Base-by-base conservation (phyloP, 108 stramenopile genomes). In the Skeletonema grethae region DNA sequence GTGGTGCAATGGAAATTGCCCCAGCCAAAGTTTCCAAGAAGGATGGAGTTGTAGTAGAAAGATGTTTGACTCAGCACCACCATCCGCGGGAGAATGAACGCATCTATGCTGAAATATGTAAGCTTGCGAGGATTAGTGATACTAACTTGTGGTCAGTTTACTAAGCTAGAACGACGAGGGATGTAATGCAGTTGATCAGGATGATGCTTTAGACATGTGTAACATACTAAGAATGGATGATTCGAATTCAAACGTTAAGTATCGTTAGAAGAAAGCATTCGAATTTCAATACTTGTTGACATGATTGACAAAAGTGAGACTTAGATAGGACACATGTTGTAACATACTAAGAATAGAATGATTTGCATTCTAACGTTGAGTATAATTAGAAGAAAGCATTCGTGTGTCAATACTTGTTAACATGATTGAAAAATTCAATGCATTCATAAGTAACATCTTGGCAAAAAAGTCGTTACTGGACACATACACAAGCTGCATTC, bases 61-160 rank as follows among this genome's bases (percentile, higher is more conserved):
- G 53, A n/a, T 72, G 71, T 24, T 63, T 72, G 71, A 72, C 50
- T 24, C 29, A 72, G 6, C 71, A 72, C n/a, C 71, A 72, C 24
- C 71, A 72, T 63, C 71, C 71, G 2, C 63, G 63, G 50, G 20
- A 48, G 2, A 31, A 31, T 15, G 71, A 72, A 41, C 25, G 53
- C 11, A 72, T 72, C 3, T 72, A 22, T 22, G 22, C 50, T 11
- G 69, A 70, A 29, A 7, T 28, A 34, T 70, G 69, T 34, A 20
- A 15, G 41, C 58, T 43, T 38, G 69, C 69, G 15, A 39, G 61
- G 60, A 30, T 59, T 6, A 31, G 45, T n/a, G 60, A 70, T 34
- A 70, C 69, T 0, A 43, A 30, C 16, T 70, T 61, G 31, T 70
- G 69, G 69, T 11, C 48, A 0, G 18, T 29, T 1, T 70, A 70